These are phyloP conservation scores for Blepharisma stoltei DNA, from an alignment of 73 alveolate genomes.

Conservation along the genomic window DNA sequence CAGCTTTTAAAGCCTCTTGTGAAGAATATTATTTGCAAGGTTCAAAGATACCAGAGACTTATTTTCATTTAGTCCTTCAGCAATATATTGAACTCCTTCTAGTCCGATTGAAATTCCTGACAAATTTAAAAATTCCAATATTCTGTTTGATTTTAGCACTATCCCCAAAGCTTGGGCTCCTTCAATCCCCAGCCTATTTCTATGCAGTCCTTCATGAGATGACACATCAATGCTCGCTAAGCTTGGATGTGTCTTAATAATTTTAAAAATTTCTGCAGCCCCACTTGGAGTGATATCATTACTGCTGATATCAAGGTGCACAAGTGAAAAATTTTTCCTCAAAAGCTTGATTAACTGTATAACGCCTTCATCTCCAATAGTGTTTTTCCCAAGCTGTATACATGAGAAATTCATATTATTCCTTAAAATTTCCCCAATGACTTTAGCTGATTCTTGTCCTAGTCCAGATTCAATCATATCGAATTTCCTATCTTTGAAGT, in stretches of 20 bases:
- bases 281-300: constrained; percentile 47
- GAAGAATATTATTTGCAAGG: constrained; percentile 36
- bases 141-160: constrained; percentile 29
- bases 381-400: constrained; percentile 36
- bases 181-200: constrained; percentile 35
- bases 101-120: constrained; percentile 30
- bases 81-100: constrained; percentile 38
- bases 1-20: no score
- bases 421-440: constrained; percentile 14
- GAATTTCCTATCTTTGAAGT: constrained; percentile 10
- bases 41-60: constrained; percentile 34
- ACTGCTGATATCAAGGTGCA: constrained; percentile 41
- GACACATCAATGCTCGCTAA: constrained; percentile 33
- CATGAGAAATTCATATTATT: not conserved
- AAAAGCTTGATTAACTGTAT: constrained; percentile 24
- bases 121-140: constrained; percentile 26
- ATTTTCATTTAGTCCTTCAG: constrained; percentile 32
- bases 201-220: constrained; percentile 45
- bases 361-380: constrained; percentile 41
- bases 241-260: constrained; percentile 15
- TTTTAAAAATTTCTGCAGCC: constrained; percentile 37
- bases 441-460: not conserved
- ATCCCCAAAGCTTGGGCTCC: constrained; percentile 36
- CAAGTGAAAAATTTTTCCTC: constrained; percentile 24
- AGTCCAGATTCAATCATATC: constrained; percentile 22